These are phyloP conservation scores for Oryza meyeriana DNA, from an alignment of 176 grass and related monocot species.

Conservation along the genomic window DNA sequence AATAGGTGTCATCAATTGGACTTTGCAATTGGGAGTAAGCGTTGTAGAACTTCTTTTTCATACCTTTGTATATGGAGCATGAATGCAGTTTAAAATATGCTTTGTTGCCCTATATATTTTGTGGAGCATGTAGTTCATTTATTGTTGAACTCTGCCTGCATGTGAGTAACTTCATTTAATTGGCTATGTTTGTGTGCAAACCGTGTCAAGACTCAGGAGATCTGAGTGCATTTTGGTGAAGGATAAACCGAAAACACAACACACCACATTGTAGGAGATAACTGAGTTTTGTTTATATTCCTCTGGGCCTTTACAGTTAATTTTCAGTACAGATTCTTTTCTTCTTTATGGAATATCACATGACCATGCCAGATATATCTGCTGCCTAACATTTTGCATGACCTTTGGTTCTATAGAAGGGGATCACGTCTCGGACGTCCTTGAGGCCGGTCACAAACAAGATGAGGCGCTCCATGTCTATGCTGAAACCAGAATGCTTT, in stretches of 20 bases:
- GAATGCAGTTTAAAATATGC: too few relatives aligned
- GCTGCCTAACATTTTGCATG: constrained; percentile 36
- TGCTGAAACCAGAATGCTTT: constrained; percentile 60
- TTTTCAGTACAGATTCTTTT: neutral
- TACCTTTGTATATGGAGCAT: too few relatives aligned
- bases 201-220: neutral
- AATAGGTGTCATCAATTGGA: too few relatives aligned
- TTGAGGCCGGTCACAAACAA: constrained; percentile 42
- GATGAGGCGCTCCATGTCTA: constrained; percentile 45
- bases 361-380: neutral
- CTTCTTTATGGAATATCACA: neutral
- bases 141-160: too few relatives aligned
- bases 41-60: too few relatives aligned
- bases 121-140: too few relatives aligned
- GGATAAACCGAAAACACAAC: neutral
- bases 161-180: too few relatives aligned
- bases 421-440: constrained; percentile 41
- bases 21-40: too few relatives aligned
- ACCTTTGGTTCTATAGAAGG: constrained; percentile 42
- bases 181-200: neutral
- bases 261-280: neutral
- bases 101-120: too few relatives aligned
- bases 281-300: neutral
- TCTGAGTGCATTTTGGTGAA: neutral
- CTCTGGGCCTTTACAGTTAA: neutral